These are phyloP conservation scores for Linaria vulgaris DNA, from an alignment of 257 asterid species.

Conservation along the genomic window DNA sequence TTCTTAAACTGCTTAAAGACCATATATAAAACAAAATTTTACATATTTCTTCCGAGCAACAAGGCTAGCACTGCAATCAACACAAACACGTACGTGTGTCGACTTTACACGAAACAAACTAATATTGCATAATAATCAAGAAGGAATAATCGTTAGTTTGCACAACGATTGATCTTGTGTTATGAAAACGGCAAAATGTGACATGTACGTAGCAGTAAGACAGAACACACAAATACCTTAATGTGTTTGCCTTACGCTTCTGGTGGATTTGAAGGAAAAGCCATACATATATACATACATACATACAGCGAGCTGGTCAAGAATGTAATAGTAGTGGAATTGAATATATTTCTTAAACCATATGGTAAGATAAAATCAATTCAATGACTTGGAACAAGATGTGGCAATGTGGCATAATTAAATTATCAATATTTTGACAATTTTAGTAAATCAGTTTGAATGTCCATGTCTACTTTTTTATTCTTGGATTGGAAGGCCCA, in stretches of 20 bases:
- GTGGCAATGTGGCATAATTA: no score
- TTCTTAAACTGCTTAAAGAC: background rate
- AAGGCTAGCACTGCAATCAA: no score
- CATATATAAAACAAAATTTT: no score
- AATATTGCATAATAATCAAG: no score
- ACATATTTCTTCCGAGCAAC: no score
- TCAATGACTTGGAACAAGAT: background rate
- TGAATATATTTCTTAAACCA: background rate
- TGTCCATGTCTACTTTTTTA: constrained; percentile 24
- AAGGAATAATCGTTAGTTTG: no score
- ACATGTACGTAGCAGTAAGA: no score
- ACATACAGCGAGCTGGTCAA: constrained; percentile 8
- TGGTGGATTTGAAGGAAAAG: constrained; percentile 11
- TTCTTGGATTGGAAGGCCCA: constrained; percentile 29
- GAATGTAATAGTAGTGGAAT: background rate
- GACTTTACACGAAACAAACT: no score
- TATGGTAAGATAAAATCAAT: constrained; percentile 2
- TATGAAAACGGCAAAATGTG: no score
- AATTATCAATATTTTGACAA: constrained; percentile 3
- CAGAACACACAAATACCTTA: no score
- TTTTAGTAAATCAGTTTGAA: constrained; percentile 18
- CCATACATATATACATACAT: constrained; percentile 3
- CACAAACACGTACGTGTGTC: no score
- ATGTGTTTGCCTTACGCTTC: constrained; percentile 10
- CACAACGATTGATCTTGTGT: no score